Evolutionary conservation across 768 basidiomycete genomes (phyloP).

Genomic region (Boletales sp.): DNA sequence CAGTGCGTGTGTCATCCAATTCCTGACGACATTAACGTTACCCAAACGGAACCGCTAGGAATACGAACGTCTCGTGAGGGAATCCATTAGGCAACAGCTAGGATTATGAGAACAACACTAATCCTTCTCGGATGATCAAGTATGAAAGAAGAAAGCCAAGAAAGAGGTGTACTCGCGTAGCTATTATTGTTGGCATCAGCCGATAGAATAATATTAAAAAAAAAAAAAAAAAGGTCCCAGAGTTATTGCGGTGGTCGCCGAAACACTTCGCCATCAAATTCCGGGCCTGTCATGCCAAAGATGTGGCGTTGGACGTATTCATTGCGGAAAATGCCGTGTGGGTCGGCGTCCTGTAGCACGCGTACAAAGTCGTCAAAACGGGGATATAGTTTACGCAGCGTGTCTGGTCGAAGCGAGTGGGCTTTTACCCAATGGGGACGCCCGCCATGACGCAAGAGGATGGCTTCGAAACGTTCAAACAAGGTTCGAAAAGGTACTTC

Average conservation of each 20-base stretch:
- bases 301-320: conserved; percentile 89
- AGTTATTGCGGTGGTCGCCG: conserved; percentile 29
- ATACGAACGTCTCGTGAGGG: conserved; percentile 83
- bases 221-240: background rate
- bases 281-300: conserved; percentile 51
- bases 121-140: too few species aligned
- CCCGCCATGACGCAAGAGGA: conserved; percentile 66
- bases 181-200: too few species aligned
- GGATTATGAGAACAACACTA: conserved; percentile 52
- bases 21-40: background rate
- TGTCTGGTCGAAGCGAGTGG: conserved; percentile 64
- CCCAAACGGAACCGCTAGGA: conserved; percentile 38
- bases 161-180: too few species aligned
- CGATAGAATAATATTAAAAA: conserved; percentile 6
- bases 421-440: conserved; percentile 97
- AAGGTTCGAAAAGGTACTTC: conserved; percentile 77
- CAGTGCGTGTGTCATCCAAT: conserved; percentile 31
- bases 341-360: conserved; percentile 70
- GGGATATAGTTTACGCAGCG: conserved; percentile 70
- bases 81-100: conserved; percentile 81
- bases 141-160: too few species aligned
- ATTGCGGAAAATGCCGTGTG: conserved; percentile 75
- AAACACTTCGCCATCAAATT: conserved; percentile 44
- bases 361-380: conserved; percentile 72
- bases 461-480: conserved; percentile 72